phyloP scores from a whole-genome alignment of 345 rosid species.

The Kernera saxatilis region DNA sequence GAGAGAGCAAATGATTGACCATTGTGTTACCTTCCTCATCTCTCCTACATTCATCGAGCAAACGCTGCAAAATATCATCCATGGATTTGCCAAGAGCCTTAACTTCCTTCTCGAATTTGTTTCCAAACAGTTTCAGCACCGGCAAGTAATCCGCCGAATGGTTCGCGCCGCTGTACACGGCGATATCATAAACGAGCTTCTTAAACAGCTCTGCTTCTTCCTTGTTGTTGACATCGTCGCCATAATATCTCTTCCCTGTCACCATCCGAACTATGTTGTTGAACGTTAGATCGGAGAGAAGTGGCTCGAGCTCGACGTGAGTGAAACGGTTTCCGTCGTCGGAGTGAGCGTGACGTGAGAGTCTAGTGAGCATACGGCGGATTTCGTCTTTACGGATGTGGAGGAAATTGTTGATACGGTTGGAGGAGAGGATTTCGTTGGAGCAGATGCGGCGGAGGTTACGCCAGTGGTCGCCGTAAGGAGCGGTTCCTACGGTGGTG shows the following conservation, averaged over 20 bases:
- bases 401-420: slow-evolving; percentile 30
- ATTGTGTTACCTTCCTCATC: slow-evolving; percentile 26
- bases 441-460: slow-evolving; percentile 46
- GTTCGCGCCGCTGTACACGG: slow-evolving; percentile 11
- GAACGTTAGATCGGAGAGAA: slow-evolving; percentile 26
- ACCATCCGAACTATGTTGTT: slow-evolving; percentile 43
- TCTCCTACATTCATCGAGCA: slow-evolving; percentile 29
- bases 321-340: slow-evolving; percentile 16
- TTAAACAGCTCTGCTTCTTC: slow-evolving; percentile 40
- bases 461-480: slow-evolving; percentile 63
- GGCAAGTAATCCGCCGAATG: slow-evolving; percentile 35
- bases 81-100: slow-evolving; percentile 11
- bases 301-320: slow-evolving; percentile 14
- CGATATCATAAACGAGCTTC: slow-evolving; percentile 34
- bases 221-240: slow-evolving; percentile 32
- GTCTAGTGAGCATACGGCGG: slow-evolving; percentile 22
- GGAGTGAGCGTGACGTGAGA: slow-evolving; percentile 22
- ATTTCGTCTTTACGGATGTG: slow-evolving; percentile 40
- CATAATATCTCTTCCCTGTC: slow-evolving; percentile 45
- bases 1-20: slow-evolving; percentile 28
- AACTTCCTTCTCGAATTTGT: slow-evolving; percentile 12
- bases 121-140: slow-evolving; percentile 12
- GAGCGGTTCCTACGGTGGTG: slow-evolving; percentile 16
- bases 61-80: slow-evolving; percentile 27
- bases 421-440: slow-evolving; percentile 40